Evolutionary conservation across 805 yeast genomes (phyloP).

Genomic region (Hanseniaspora taiwanica): DNA sequence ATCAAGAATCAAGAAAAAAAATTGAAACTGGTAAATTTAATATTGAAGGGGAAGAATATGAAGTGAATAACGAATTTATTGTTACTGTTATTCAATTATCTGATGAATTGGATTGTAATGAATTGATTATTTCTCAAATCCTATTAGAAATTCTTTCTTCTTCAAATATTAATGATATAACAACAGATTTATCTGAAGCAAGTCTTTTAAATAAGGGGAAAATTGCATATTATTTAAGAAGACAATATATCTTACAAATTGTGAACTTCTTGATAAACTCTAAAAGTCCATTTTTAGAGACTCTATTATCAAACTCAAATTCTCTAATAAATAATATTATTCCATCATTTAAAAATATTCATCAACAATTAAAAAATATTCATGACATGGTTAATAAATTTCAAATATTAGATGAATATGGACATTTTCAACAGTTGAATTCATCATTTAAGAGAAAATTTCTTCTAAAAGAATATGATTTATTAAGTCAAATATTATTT

Average conservation of each 20-base stretch:
- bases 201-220: slow-evolving; percentile 48
- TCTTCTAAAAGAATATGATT: slow-evolving; percentile 55
- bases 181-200: slow-evolving; percentile 27
- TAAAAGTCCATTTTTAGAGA: slow-evolving; percentile 10
- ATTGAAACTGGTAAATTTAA: slow-evolving; percentile 34
- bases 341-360: slow-evolving; percentile 44
- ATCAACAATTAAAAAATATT: slow-evolving; percentile 39
- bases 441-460: slow-evolving; percentile 49
- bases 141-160: slow-evolving; percentile 26
- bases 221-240: slow-evolving; percentile 53
- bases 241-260: slow-evolving; percentile 61
- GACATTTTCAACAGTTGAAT: slow-evolving; percentile 32
- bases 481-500: slow-evolving; percentile 49
- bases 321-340: slow-evolving; percentile 27
- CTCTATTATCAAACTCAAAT: not conserved
- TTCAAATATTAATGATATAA: not conserved
- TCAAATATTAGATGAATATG: slow-evolving; percentile 38
- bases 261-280: slow-evolving; percentile 29
- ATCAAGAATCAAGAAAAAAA: slow-evolving; percentile 31
- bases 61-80: slow-evolving; percentile 53
- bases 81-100: slow-evolving; percentile 43
- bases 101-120: slow-evolving; percentile 64
- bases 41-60: slow-evolving; percentile 44
- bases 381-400: slow-evolving; percentile 39
- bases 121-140: slow-evolving; percentile 58